Conservation (phyloP, 2,329 filamentous ascomycete species). For the Phaeosphaeriaceae sp. region DNA sequence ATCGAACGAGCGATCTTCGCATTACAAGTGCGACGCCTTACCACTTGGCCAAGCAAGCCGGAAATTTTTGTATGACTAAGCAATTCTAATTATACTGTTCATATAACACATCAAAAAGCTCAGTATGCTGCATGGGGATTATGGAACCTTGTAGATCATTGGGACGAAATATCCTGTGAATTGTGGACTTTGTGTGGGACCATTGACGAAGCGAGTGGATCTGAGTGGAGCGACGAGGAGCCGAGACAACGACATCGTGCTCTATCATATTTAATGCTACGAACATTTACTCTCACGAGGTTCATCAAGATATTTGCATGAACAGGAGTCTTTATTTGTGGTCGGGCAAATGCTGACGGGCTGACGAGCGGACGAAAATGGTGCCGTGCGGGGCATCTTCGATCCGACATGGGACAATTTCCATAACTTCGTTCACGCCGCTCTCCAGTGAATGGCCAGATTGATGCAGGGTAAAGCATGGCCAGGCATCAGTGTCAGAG, state of each 20-base stretch:
- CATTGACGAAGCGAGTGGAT: neutral
- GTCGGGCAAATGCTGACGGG: neutral
- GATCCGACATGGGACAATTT: neutral
- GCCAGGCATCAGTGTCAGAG: no score
- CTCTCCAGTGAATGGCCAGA: neutral
- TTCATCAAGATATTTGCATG: no score
- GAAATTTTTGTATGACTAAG: constrained; percentile 6
- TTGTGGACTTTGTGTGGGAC: neutral
- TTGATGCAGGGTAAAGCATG: no score
- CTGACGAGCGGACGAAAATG: neutral
- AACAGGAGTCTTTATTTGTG: neutral
- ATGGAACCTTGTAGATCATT: no score
- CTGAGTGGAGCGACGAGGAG: neutral
- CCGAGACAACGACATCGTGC: no score
- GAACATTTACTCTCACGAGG: no score
- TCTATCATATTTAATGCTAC: no score
- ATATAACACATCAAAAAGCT: neutral
- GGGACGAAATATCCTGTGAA: neutral
- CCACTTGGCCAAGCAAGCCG: constrained; percentile 1
- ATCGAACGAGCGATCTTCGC: constrained; percentile 1
- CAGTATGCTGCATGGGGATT: no score
- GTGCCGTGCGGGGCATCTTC: neutral
- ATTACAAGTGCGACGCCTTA: constrained; percentile 5
- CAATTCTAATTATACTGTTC: neutral
- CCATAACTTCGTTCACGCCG: neutral